phyloP scores from a whole-genome alignment of 2,329 filamentous ascomycete species.

The Aspergillus fijiensis region DNA sequence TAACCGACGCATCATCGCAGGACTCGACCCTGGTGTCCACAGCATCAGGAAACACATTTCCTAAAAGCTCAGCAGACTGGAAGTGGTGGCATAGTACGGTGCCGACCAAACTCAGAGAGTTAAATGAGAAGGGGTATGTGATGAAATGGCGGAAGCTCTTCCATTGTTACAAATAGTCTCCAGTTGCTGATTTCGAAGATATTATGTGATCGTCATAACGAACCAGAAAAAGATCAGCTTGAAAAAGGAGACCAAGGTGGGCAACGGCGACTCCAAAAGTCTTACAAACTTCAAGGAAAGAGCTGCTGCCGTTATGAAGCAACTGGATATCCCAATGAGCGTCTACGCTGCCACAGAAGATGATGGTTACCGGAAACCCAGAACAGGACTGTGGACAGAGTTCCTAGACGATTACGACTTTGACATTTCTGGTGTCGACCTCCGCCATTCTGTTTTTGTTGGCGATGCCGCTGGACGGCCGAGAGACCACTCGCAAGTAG shows the following conservation, averaged over 20 bases:
- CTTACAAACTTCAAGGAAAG: conserved; percentile 82
- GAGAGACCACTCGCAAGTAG: conserved; percentile 61
- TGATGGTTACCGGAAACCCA: conserved; percentile 82
- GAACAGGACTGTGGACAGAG: conserved; percentile 82
- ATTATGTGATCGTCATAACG: conserved; percentile 74
- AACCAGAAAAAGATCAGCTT: conserved; percentile 85
- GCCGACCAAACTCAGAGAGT: conserved; percentile 62
- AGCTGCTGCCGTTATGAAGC: conserved; percentile 64
- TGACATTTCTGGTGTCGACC: conserved; percentile 60
- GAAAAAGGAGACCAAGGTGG: conserved; percentile 68
- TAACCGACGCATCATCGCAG: conserved; percentile 40
- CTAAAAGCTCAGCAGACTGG: conserved; percentile 74
- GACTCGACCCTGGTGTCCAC: conserved; percentile 86
- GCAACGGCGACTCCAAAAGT: conserved; percentile 66
- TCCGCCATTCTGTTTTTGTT: conserved; percentile 74
- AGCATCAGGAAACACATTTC: conserved; percentile 76
- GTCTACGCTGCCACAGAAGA: conserved; percentile 84
- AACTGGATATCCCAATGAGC: conserved; percentile 68
- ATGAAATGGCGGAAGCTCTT: conserved; percentile 13
- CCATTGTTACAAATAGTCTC: not conserved
- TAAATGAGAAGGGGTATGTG: conserved; percentile 69
- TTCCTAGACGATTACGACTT: conserved; percentile 63
- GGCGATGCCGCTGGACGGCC: conserved; percentile 71
- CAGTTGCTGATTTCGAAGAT: conserved; percentile 49
- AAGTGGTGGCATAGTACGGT: conserved; percentile 85